Percentiles rank a stretch among this genome's conserved stretches.
phyloP scores from a whole-genome alignment of 805 yeast species.

The Saturnispora besseyi region DNA sequence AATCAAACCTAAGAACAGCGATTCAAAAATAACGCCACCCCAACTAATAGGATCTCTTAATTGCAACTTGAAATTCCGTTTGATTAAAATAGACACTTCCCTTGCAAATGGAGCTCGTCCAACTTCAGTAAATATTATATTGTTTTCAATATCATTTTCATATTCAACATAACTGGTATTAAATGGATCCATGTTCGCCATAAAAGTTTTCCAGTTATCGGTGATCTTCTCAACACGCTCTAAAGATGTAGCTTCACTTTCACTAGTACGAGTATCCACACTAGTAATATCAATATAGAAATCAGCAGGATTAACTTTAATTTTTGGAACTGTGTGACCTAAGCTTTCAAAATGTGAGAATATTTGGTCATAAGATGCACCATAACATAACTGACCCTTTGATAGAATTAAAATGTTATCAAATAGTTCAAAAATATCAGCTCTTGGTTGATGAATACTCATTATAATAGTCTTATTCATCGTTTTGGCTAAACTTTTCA shows the following conservation, averaged over 20 bases:
- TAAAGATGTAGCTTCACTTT: slow-evolving; percentile 28
- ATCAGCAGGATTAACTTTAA: slow-evolving; percentile 52
- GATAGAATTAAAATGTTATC: slow-evolving; percentile 63
- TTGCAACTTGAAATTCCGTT: slow-evolving; percentile 39
- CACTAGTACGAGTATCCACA: slow-evolving; percentile 38
- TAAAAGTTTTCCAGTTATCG: slow-evolving; percentile 30
- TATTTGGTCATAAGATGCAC: slow-evolving; percentile 34
- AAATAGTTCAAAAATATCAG: slow-evolving; percentile 61
- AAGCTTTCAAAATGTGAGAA: slow-evolving; percentile 40
- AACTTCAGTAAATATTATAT: slow-evolving; percentile 17
- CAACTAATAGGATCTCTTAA: slow-evolving; percentile 44
- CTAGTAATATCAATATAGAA: slow-evolving; percentile 49
- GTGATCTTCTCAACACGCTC: slow-evolving; percentile 29
- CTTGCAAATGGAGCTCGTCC: slow-evolving; percentile 34
- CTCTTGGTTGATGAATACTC: slow-evolving; percentile 79
- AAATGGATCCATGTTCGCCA: slow-evolving; percentile 10
- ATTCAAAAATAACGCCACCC: slow-evolving; percentile 33
- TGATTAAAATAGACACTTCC: slow-evolving; percentile 36
- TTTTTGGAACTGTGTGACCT: slow-evolving; percentile 36
- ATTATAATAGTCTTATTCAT: slow-evolving; percentile 62
- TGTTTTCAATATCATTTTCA: neutral
- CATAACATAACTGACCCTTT: slow-evolving; percentile 44
- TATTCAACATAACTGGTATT: neutral
- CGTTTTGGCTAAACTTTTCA: slow-evolving; percentile 45
- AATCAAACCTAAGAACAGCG: slow-evolving; percentile 45